Evolutionary conservation across 192 early-diverging fungal species (phyloP).

Genomic region (Backusella tuberculispora): DNA sequence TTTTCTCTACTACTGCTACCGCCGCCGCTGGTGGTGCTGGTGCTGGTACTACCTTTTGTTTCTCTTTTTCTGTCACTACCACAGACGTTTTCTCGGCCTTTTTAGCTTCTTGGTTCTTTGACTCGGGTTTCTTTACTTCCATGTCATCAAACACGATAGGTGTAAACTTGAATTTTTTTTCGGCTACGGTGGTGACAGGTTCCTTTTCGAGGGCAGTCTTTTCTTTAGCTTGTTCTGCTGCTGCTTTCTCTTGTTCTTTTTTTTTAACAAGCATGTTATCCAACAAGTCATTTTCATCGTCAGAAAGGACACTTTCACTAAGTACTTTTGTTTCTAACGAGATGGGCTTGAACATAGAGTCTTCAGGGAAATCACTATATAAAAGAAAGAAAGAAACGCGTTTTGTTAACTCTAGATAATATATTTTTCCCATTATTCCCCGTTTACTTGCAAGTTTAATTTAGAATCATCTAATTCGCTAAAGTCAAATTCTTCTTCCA

Average conservation of each 20-base stretch:
- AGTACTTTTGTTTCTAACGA: neutral
- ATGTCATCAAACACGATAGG: neutral
- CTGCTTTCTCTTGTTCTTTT: no score
- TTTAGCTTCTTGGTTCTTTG: no score
- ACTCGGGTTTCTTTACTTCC: no score
- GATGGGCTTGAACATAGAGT: neutral
- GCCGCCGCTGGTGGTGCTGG: no score
- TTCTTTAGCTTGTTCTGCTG: neutral
- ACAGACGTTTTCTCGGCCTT: neutral
- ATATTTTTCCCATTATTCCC: no score
- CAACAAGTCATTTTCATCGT: neutral
- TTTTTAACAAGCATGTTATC: neutral
- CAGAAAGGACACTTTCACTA: constrained; percentile 1
- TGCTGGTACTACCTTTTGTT: neutral
- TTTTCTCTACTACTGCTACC: no score
- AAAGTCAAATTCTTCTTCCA: neutral
- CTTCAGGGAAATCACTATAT: neutral
- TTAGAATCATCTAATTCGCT: neutral
- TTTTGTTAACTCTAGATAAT: no score
- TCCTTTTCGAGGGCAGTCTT: no score
- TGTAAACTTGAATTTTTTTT: neutral
- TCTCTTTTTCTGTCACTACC: neutral
- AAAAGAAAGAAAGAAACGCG: neutral
- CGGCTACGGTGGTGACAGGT: neutral
- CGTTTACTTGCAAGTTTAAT: neutral